Conservation (phyloP, 352 stramenopile genomes). For the Pythium graminicola region DNA sequence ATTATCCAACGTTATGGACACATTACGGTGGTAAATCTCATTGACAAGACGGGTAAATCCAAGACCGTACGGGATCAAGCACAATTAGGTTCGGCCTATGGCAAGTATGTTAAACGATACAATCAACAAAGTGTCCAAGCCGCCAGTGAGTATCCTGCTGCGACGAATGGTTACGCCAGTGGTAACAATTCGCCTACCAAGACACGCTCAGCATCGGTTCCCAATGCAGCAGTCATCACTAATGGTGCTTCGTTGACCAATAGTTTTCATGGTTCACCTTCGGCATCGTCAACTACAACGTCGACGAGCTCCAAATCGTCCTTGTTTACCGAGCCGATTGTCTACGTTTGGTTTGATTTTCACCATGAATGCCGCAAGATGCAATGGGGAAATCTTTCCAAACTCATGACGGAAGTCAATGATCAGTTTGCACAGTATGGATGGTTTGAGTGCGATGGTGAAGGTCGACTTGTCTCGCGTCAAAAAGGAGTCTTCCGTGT, state of each 20-base stretch:
- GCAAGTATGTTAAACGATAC: conserved; percentile 83
- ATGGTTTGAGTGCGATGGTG: conserved; percentile 59
- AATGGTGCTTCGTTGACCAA: not conserved
- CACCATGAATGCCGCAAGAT: conserved; percentile 94
- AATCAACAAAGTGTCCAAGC: conserved; percentile 48
- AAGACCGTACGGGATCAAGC: conserved; percentile 80
- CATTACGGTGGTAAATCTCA: conserved; percentile 89
- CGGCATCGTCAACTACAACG: not conserved
- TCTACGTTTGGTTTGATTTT: conserved; percentile 97
- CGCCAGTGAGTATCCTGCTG: conserved; percentile 33
- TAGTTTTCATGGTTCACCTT: conserved; percentile 9
- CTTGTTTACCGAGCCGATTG: conserved; percentile 50
- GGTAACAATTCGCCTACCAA: conserved; percentile 32
- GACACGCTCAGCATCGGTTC: conserved; percentile 13
- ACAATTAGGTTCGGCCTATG: conserved; percentile 83
- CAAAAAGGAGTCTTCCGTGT: conserved; percentile 94
- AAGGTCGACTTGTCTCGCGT: conserved; percentile 44
- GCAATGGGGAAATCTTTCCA: conserved; percentile 88
- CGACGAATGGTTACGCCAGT: conserved; percentile 11
- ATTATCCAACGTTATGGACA: conserved; percentile 67
- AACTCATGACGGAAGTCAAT: conserved; percentile 78
- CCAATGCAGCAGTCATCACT: conserved; percentile 4
- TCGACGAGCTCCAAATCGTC: conserved; percentile 15
- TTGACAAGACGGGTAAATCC: conserved; percentile 82
- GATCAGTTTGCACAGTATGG: conserved; percentile 60